Evolutionary conservation across 495 filamentous ascomycete species (phyloP).

Genomic region (Talaromyces nanjingensis): DNA sequence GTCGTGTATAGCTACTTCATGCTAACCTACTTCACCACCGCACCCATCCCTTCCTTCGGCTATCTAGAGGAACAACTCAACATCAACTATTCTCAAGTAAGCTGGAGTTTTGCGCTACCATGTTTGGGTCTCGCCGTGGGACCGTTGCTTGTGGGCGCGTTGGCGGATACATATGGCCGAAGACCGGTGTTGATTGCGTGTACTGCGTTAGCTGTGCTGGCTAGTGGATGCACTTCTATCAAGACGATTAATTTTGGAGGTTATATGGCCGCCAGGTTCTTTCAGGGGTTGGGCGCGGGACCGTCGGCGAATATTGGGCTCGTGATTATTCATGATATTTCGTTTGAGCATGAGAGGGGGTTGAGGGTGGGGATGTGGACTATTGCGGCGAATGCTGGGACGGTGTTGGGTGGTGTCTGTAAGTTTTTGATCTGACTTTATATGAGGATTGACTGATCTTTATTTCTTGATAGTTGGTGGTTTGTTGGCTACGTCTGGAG

Average conservation of each 20-base stretch:
- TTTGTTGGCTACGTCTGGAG: conserved; percentile 2
- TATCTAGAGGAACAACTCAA: conserved; percentile 4
- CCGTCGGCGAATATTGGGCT: conserved; percentile 4
- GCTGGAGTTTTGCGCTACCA: conserved; percentile 3
- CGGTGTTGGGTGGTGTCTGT: conserved; percentile 6
- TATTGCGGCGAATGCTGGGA: conserved; percentile 2
- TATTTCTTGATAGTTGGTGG: background rate
- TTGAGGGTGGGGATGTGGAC: conserved; percentile 5
- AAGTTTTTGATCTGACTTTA: background rate
- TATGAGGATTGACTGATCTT: background rate
- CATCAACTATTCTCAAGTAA: conserved; percentile 4
- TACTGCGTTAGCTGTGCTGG: background rate
- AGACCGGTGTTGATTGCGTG: background rate
- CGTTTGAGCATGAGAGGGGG: conserved; percentile 6
- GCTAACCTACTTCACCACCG: conserved; percentile 5
- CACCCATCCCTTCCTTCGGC: conserved; percentile 2
- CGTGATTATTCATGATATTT: conserved; percentile 8
- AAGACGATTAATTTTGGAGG: conserved; percentile 4
- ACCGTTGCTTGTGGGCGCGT: background rate
- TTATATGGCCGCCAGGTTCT: conserved; percentile 4
- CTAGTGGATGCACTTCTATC: conserved; percentile 4
- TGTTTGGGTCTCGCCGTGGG: background rate
- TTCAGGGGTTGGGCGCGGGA: background rate
- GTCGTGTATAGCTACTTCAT: conserved; percentile 4
- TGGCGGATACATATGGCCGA: conserved; percentile 6